phyloP scores from a whole-genome alignment of 768 basidiomycete species.

The Hygrophorus russula region DNA sequence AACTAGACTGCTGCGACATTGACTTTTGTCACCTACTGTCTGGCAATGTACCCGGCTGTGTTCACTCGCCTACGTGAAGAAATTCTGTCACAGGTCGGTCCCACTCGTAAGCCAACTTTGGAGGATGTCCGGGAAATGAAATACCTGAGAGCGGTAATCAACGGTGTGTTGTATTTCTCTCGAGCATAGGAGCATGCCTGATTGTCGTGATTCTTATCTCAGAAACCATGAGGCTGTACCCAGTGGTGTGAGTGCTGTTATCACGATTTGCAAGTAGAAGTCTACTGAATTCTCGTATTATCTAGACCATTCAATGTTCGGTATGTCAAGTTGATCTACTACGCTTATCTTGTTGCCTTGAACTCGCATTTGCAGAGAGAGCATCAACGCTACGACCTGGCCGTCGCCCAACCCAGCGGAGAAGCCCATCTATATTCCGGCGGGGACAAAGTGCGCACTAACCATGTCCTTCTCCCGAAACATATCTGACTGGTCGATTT shows the following conservation, averaged over 20 bases:
- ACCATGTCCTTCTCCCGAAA: background rate
- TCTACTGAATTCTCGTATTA: background rate
- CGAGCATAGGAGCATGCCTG: background rate
- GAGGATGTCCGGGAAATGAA: conserved; percentile 49
- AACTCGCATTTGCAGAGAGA: conserved; percentile 23
- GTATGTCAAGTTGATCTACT: conserved; percentile 11
- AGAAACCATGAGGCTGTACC: conserved; percentile 48
- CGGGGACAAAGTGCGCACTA: conserved; percentile 30
- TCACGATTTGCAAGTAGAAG: background rate
- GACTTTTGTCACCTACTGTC: conserved; percentile 44
- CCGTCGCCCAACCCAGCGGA: conserved; percentile 31
- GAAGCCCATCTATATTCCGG: conserved; percentile 44
- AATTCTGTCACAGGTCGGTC: conserved; percentile 33
- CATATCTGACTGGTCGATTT: background rate
- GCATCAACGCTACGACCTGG: conserved; percentile 36
- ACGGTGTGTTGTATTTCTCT: conserved; percentile 21
- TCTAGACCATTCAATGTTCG: conserved; percentile 38
- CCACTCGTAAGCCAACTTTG: conserved; percentile 32
- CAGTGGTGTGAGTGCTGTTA: conserved; percentile 30
- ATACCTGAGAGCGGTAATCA: conserved; percentile 46
- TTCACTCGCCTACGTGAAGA: conserved; percentile 37
- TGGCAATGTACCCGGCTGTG: conserved; percentile 39
- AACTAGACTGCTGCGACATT: conserved; percentile 35
- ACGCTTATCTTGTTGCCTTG: background rate
- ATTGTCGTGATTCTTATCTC: background rate